Conservation (phyloP, 1,284 basidiomycete species). For the Moniliella sp. region DNA sequence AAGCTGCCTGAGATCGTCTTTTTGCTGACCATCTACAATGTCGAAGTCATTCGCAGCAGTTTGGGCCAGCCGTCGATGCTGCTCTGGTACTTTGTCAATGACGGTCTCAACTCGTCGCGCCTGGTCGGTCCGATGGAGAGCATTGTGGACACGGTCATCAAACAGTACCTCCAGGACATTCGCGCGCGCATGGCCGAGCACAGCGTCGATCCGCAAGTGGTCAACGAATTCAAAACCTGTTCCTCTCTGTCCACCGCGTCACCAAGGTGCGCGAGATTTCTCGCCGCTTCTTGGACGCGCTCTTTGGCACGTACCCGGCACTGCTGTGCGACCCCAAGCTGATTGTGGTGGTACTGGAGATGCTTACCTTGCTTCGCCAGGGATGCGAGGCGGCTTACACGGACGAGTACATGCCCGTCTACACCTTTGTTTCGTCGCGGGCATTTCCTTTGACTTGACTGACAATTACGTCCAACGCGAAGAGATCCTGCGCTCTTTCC, state of each 20-base stretch:
- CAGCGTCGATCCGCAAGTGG: constrained; percentile 50
- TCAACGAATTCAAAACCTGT: constrained; percentile 54
- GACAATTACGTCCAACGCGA: constrained; percentile 71
- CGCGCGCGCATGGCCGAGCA: constrained; percentile 50
- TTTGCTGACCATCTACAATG: constrained; percentile 62
- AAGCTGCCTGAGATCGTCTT: constrained; percentile 69
- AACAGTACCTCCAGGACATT: constrained; percentile 28
- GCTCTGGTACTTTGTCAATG: constrained; percentile 70
- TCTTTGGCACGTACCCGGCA: constrained; percentile 80
- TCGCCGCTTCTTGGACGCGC: constrained; percentile 56
- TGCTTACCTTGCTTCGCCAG: constrained; percentile 64
- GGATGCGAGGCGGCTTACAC: constrained; percentile 74
- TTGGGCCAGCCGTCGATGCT: constrained; percentile 60
- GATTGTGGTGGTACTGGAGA: constrained; percentile 57
- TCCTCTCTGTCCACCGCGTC: constrained; percentile 67
- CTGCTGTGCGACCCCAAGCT: constrained; percentile 73
- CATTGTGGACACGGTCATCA: constrained; percentile 57
- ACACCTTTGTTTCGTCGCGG: constrained; percentile 59
- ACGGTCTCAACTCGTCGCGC: constrained; percentile 50
- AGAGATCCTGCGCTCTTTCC: constrained; percentile 55
- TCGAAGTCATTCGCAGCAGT: constrained; percentile 67
- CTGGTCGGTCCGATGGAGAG: constrained; percentile 59
- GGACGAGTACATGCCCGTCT: constrained; percentile 80
- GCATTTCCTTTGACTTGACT: constrained; percentile 56
- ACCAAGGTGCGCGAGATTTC: constrained; percentile 61